Percentiles rank a stretch among this genome's conserved stretches.
Evolutionary conservation across 2,329 filamentous ascomycete genomes (phyloP).

Genomic region (Blumeria hordei): DNA sequence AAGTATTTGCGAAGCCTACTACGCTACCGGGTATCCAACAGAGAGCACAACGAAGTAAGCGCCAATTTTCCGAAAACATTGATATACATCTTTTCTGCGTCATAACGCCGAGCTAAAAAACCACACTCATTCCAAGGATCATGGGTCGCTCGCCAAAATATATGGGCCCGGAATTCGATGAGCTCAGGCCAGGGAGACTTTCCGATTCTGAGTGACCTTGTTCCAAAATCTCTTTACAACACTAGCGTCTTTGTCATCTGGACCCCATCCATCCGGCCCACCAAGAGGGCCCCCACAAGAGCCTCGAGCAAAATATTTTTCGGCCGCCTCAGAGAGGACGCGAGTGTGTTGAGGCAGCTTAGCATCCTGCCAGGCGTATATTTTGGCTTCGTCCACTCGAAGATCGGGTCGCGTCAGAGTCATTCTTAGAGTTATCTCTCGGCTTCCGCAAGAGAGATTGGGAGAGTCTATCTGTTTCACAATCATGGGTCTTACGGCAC

Average conservation of each 20-base stretch:
- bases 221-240: constrained; percentile 42
- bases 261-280: constrained; percentile 18
- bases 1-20: no score
- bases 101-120: no score
- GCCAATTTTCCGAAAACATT: no score
- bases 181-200: constrained; percentile 2
- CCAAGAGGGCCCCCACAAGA: constrained; percentile 15
- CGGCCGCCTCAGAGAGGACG: constrained; percentile 28
- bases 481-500: constrained; percentile 9
- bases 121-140: no score
- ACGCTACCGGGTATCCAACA: no score
- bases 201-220: constrained; percentile 20
- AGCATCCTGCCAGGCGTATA: constrained; percentile 41
- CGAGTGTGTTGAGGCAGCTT: constrained; percentile 19
- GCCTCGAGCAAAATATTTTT: constrained; percentile 23
- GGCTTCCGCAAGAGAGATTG: constrained; percentile 29
- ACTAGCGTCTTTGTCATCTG: constrained; percentile 23
- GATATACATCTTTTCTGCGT: no score
- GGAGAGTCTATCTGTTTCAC: constrained; percentile 17
- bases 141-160: no score
- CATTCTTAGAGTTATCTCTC: constrained; percentile 94
- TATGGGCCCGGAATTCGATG: no score
- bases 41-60: no score
- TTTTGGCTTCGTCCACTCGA: constrained; percentile 45
- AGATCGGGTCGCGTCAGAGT: constrained; percentile 79